Conservation (phyloP, 2,329 filamentous ascomycete genomes). For the Colletotrichum eremochloae region DNA sequence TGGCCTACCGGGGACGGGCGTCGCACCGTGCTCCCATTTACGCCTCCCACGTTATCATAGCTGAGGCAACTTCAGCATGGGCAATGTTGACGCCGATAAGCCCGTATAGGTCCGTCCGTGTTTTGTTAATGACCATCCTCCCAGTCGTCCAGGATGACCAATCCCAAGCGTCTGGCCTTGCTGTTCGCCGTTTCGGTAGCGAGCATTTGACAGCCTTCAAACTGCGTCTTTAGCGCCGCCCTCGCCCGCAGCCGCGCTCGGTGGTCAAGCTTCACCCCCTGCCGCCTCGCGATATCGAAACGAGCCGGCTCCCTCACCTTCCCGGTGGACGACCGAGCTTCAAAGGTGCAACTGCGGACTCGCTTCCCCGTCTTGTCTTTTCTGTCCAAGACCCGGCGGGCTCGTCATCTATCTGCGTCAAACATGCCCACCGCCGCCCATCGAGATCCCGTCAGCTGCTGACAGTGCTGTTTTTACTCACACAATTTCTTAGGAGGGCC, state of each 20-base stretch:
- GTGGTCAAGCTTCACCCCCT: not conserved
- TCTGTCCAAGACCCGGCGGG: not conserved
- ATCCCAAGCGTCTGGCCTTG: not conserved
- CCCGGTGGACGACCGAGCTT: not conserved
- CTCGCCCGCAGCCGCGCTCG: not conserved
- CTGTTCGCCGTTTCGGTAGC: not conserved
- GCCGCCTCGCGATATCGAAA: not conserved
- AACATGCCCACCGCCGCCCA: not conserved
- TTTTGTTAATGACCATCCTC: not conserved
- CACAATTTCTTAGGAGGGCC: not conserved
- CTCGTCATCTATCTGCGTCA: slow-evolving; percentile 4
- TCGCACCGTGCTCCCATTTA: not conserved
- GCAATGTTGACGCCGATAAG: not conserved
- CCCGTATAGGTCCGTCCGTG: not conserved
- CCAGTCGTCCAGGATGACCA: not conserved
- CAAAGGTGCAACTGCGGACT: not conserved
- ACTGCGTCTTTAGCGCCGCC: not conserved
- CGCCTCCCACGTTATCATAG: not conserved
- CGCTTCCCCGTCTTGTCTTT: slow-evolving; percentile 1
- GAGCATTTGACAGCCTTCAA: not conserved
- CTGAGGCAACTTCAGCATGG: not conserved
- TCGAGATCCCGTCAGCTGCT: slow-evolving; percentile 11
- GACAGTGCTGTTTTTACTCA: not conserved
- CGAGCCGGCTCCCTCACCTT: not conserved
- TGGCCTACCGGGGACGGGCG: not conserved